These are phyloP conservation scores for Eucalyptus melliodora DNA, from an alignment of 345 rosid genomes.

Conservation along the genomic window DNA sequence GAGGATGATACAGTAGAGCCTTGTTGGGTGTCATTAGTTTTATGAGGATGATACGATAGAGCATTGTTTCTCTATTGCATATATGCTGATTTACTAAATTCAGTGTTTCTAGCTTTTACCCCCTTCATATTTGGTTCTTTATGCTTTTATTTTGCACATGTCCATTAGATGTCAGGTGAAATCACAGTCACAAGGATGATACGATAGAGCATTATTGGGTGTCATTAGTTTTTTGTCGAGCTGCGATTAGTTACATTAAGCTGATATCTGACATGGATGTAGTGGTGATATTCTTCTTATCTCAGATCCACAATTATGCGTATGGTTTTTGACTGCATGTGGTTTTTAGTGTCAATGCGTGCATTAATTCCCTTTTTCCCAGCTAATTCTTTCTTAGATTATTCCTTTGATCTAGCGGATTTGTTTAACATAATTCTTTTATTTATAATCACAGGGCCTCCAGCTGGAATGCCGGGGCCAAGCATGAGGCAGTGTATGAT, in stretches of 20 bases:
- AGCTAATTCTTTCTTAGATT: neutral
- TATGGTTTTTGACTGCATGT: neutral
- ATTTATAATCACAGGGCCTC: constrained; percentile 32
- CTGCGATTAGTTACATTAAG: neutral
- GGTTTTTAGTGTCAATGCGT: neutral
- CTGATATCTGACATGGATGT: neutral
- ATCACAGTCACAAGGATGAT: neutral
- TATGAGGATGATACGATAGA: neutral
- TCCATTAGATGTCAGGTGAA: neutral
- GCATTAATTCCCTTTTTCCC: neutral
- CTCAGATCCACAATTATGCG: neutral
- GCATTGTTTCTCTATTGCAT: neutral
- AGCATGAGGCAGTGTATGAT: constrained; percentile 98
- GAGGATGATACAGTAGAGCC: neutral
- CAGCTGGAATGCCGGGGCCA: constrained; percentile 70
- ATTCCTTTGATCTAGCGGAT: neutral
- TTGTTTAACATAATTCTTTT: neutral
- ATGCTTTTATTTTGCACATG: neutral
- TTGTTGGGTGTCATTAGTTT: neutral
- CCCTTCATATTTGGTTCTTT: neutral
- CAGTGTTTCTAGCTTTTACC: neutral
- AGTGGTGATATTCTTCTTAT: neutral
- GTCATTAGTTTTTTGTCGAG: neutral
- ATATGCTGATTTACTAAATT: neutral
- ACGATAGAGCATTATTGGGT: neutral